Base-by-base conservation (phyloP, 2,329 filamentous ascomycete species). In the Plectosphaerella cucumerina region DNA sequence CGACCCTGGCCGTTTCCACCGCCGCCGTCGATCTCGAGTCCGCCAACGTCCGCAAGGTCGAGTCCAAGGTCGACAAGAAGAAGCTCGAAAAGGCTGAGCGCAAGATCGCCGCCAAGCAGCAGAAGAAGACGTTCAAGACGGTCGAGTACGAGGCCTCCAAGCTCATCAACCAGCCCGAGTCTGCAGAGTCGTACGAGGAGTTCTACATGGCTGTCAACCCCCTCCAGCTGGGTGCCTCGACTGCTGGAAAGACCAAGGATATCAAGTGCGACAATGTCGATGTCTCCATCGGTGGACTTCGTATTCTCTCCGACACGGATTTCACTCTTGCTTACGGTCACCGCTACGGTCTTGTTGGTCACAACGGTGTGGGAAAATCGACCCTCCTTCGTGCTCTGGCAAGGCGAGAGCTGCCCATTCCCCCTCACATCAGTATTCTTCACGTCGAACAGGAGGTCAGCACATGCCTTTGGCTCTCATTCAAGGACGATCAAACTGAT, bases 121-220 rank as follows among this genome's bases (percentile, higher is more conserved):
- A 91, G 74, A 96, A 96, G 78, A 99, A 99, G 77, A 84, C 86
- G 34, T 97, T 94, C 86, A 97, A 97, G 80, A 96, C 87, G 50
- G 94, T 99, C 60, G 90, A 97, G 71, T 99, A 99, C 69, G 94
- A 99, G 73, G 89, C 94, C 0, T 97, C 94, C 12, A 86, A 85
- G 59, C 77, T 99, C 59, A 84, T 99, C 58, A 87, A 95, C 65
- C 83, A 90, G 70, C 80, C 90, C 4, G 87, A 93, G 62, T 82
- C 86, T 62, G 77, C 92, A 12, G 87, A 96, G 77, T 95, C 90
- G 39, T 99, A 99, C 68, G 94, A 99, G 72, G 94, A 99, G 68
- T 97, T 99, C 74, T 99, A 96, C 81, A 97, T 99, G 94, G 87
- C 90, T 49, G 94, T 99, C 76, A 99, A 99, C 70, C 94, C 94